Evolutionary conservation across 257 asterid species (phyloP).

Genomic region (Fraxinus cuspidata): DNA sequence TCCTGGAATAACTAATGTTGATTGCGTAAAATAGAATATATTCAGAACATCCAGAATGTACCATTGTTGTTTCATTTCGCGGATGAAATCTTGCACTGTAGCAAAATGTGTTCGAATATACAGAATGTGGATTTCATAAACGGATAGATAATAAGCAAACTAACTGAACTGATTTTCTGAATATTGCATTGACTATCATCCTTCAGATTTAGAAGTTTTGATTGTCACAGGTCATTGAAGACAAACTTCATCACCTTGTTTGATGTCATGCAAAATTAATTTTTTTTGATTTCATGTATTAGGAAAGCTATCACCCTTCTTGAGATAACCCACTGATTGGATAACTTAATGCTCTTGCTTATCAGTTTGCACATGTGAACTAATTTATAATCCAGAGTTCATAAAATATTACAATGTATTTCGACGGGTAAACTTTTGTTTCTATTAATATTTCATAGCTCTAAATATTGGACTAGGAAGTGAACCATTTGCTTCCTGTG

Average conservation of each 20-base stretch:
- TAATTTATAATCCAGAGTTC: neutral
- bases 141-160: neutral
- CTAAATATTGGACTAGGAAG: neutral
- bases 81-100: neutral
- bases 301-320: neutral
- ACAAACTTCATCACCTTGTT: neutral
- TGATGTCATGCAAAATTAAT: neutral
- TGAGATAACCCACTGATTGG: neutral
- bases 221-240: neutral
- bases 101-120: neutral
- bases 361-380: neutral
- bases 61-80: neutral
- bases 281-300: neutral
- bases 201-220: neutral
- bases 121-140: neutral
- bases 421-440: neutral
- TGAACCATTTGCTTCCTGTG: neutral
- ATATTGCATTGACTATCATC: neutral
- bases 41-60: neutral
- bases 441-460: neutral
- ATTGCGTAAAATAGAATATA: neutral
- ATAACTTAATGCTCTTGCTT: neutral
- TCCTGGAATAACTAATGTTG: neutral
- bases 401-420: neutral
- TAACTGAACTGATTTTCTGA: neutral